Evolutionary conservation across 345 rosid species (phyloP), one percentile per base, ranked within the genome.

Genomic region (Pistacia atlantica): DNA sequence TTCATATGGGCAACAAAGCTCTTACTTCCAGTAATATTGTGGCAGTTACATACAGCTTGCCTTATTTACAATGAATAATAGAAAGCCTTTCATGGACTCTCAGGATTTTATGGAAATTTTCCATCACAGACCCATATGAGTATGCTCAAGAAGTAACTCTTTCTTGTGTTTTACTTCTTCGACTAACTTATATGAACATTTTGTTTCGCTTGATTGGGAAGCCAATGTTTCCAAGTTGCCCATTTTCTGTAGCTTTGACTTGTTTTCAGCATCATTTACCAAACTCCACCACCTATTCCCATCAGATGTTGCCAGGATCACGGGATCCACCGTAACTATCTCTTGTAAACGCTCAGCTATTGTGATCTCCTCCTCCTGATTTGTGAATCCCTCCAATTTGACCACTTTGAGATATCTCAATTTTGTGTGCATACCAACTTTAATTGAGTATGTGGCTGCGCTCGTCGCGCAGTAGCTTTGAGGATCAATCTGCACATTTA

Each of bases 401-500:
- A 89, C 84, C 54, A 84, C 9, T 70, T 82, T 77, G 25, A 89
- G 81, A 78, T 77, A 72, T 18, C 28, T 71, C 60, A 81, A 65
- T 77, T 74, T 71, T 64, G 83, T 80, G 8, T 75, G 80, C 64
- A 62, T 83, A 18, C 79, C 80, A 12, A 60, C 85, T 71, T 86
- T 38, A 13, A 56, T 73, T 51, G 81, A 67, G 68, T 54, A 54
- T 48, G 25, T 25, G 22, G 58, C 48, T 33, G 71, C 67, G 63
- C 68, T 72, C 69, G 75, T 76, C 75, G 69, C 66, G 65, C 28
- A 20, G 72, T 81, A 81, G 69, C 80, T 74, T 35, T 68, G 76
- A n/a, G 81, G 81, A 86, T 90, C 92, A 61, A 86, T 77, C 91
- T 90, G 83, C 66, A 77, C 4, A 74, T 38, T 11, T 46, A 5